These are phyloP conservation scores for Neodidymelliopsis sp. DNA, from an alignment of 2,329 filamentous ascomycete genomes.

Conservation along the genomic window DNA sequence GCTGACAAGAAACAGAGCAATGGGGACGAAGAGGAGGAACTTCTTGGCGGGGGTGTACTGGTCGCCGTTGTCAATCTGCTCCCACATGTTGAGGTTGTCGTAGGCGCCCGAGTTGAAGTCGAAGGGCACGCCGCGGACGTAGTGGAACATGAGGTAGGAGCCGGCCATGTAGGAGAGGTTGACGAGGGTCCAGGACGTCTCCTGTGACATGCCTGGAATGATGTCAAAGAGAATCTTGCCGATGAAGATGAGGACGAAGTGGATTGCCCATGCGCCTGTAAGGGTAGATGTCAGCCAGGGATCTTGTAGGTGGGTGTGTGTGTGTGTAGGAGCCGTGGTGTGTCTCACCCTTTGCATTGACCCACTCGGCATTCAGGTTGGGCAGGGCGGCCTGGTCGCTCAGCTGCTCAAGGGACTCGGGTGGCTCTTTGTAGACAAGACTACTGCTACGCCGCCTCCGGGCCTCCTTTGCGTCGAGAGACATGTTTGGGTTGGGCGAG, in stretches of 20 bases:
- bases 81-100: constrained; percentile 99
- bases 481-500: constrained; percentile 42
- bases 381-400: constrained; percentile 94
- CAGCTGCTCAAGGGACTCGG: constrained; percentile 95
- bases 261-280: constrained; percentile 95
- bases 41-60: constrained; percentile 99
- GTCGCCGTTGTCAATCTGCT: constrained; percentile 98
- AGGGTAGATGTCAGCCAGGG: constrained; percentile 11
- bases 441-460: constrained; percentile 95
- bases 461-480: constrained; percentile 62
- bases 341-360: constrained; percentile 97
- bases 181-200: constrained; percentile 97
- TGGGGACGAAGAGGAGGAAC: constrained; percentile 92
- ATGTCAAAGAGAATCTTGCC: constrained; percentile 98
- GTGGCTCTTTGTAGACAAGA: constrained; percentile 96
- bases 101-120: constrained; percentile 99
- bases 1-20: constrained; percentile 92
- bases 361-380: constrained; percentile 98
- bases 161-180: constrained; percentile 99
- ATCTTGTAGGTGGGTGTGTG: neutral
- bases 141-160: constrained; percentile 99
- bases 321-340: constrained; percentile 19
- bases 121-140: constrained; percentile 95
- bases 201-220: constrained; percentile 93
- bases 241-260: constrained; percentile 87